Evolutionary conservation across 2,329 filamentous ascomycete genomes (phyloP).

Genomic region (Kalaharituber pfeilii): DNA sequence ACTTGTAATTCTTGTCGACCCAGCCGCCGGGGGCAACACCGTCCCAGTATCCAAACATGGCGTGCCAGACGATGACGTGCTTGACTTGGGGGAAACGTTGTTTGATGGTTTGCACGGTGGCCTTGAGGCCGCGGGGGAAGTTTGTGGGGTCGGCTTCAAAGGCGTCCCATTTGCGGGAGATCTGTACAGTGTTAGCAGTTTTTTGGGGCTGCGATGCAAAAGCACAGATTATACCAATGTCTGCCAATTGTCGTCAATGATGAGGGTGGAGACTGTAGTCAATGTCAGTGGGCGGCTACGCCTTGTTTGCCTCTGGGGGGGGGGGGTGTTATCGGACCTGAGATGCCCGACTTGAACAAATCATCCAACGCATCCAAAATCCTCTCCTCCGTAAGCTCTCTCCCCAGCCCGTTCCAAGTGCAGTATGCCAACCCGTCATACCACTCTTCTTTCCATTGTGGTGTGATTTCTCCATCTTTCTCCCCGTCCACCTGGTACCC

Average conservation of each 20-base stretch:
- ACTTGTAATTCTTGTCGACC: conserved; percentile 64
- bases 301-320: neutral
- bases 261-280: conserved; percentile 52
- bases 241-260: conserved; percentile 97
- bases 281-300: conserved; percentile 1
- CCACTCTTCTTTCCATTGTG: conserved; percentile 68
- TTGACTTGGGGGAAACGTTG: conserved; percentile 52
- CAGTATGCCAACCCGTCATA: conserved; percentile 88
- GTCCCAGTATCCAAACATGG: conserved; percentile 78
- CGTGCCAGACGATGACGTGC: conserved; percentile 89
- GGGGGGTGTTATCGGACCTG: conserved; percentile 28
- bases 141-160: conserved; percentile 70
- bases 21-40: conserved; percentile 59
- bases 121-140: conserved; percentile 65
- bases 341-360: conserved; percentile 53
- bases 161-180: conserved; percentile 48
- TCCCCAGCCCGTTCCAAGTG: conserved; percentile 89
- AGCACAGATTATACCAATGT: conserved; percentile 46
- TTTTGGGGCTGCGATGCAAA: neutral
- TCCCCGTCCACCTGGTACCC: conserved; percentile 20
- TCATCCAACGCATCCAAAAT: conserved; percentile 57
- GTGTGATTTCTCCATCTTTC: conserved; percentile 34
- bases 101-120: conserved; percentile 52
- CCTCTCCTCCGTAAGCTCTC: conserved; percentile 63
- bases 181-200: conserved; percentile 27